Conservation (phyloP, 2,329 filamentous ascomycete genomes). For the Fusarium paranaense region DNA sequence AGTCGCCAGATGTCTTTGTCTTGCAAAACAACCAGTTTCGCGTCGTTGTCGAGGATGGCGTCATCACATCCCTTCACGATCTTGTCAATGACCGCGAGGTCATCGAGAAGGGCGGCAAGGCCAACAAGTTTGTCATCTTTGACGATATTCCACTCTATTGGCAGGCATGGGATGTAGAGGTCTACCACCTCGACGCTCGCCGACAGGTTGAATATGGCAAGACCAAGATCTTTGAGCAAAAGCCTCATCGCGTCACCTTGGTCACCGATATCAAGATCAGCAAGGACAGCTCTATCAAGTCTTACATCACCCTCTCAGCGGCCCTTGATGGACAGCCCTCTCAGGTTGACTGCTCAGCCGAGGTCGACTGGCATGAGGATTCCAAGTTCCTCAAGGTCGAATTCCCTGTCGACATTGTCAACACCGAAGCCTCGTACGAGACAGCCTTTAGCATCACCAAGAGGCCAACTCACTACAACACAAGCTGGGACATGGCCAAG, state of each 20-base stretch:
- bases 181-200: conserved; percentile 91
- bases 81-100: conserved; percentile 79
- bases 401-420: conserved; percentile 91
- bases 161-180: conserved; percentile 98
- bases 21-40: conserved; percentile 82
- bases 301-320: conserved; percentile 83
- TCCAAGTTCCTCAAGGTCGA: conserved; percentile 99
- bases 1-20: conserved; percentile 74
- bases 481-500: conserved; percentile 96
- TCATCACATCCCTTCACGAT: conserved; percentile 88
- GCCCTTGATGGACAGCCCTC: conserved; percentile 69
- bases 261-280: conserved; percentile 89
- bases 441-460: conserved; percentile 91
- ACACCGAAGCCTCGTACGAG: conserved; percentile 94
- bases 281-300: conserved; percentile 85
- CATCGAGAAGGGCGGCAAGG: conserved; percentile 78
- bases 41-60: conserved; percentile 78
- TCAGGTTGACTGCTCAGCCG: conserved; percentile 81
- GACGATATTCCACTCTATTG: conserved; percentile 98
- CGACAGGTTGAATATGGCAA: conserved; percentile 77
- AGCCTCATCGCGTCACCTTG: conserved; percentile 82
- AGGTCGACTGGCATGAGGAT: conserved; percentile 96
- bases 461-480: conserved; percentile 97
- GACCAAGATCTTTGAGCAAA: conserved; percentile 77
- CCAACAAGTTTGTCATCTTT: conserved; percentile 92